A percentile compares a stretch with the other conserved stretches of the same genome.
phyloP scores from a whole-genome alignment of 192 early-diverging fungal species.

The Spinellus fusiger region DNA sequence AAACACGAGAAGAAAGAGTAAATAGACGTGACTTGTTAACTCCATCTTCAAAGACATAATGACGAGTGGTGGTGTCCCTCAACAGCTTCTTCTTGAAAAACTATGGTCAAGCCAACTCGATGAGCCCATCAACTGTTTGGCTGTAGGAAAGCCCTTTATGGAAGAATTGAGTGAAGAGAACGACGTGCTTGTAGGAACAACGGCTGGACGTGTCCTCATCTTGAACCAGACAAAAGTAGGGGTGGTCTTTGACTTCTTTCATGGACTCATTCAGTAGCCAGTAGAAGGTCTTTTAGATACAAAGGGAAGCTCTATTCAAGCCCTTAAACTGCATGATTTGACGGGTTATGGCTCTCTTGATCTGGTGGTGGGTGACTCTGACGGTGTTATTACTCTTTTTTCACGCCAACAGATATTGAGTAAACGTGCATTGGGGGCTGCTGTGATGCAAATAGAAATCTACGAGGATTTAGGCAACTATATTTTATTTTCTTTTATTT shows the following conservation, averaged over 20 bases:
- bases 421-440: slow-evolving; percentile 19
- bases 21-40: background rate
- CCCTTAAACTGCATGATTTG: slow-evolving; percentile 25
- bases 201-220: slow-evolving; percentile 23
- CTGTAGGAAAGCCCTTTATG: slow-evolving; percentile 31
- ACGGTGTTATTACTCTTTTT: slow-evolving; percentile 29
- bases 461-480: slow-evolving; percentile 23
- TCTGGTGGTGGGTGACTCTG: slow-evolving; percentile 32
- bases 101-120: slow-evolving; percentile 21
- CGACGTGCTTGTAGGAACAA: slow-evolving; percentile 28
- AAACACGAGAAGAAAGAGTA: background rate
- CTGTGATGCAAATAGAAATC: slow-evolving; percentile 18
- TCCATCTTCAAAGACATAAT: background rate
- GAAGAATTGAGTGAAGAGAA: slow-evolving; percentile 30
- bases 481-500: slow-evolving; percentile 5
- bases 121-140: slow-evolving; percentile 24
- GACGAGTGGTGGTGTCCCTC: background rate
- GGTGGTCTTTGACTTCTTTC: background rate
- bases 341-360: slow-evolving; percentile 21
- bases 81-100: slow-evolving; percentile 7
- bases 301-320: slow-evolving; percentile 33
- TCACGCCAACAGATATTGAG: slow-evolving; percentile 25
- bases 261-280: background rate
- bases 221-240: slow-evolving; percentile 31
- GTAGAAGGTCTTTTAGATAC: slow-evolving; percentile 32